Percentiles rank a stretch among this genome's conserved stretches.
Evolutionary conservation across 2,329 filamentous ascomycete species (phyloP).

Genomic region (Colletotrichum sp.): DNA sequence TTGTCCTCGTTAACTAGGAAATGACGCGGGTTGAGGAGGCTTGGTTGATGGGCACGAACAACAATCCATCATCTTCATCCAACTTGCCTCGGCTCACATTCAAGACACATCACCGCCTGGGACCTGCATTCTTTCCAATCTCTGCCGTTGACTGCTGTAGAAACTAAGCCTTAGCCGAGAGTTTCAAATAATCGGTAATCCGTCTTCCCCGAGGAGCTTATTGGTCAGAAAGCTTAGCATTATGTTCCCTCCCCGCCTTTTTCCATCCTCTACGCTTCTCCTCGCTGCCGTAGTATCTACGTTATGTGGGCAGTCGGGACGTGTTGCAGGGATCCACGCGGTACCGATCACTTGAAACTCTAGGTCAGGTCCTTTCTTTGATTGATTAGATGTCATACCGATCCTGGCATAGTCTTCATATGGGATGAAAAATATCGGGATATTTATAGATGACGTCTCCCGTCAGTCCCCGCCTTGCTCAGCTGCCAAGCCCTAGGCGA

Average conservation of each 20-base stretch:
- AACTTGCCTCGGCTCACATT: neutral
- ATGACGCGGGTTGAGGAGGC: neutral
- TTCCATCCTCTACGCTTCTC: neutral
- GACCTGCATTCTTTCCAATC: neutral
- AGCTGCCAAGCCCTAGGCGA: neutral
- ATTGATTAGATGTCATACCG: neutral
- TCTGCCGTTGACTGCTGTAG: neutral
- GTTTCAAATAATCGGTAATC: neutral
- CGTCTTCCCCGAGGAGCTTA: neutral
- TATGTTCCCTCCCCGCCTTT: neutral
- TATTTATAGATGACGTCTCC: neutral
- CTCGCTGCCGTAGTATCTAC: neutral
- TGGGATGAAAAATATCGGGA: neutral
- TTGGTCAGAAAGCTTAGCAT: neutral
- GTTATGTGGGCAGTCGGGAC: neutral
- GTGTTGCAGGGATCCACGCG: neutral
- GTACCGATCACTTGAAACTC: neutral
- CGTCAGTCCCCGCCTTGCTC: neutral
- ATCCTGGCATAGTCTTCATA: neutral
- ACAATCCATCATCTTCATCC: fast-evolving
- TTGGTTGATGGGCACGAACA: neutral
- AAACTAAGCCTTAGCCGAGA: neutral
- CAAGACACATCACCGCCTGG: neutral
- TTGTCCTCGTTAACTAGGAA: neutral
- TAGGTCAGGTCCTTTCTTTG: neutral